Conservation (phyloP, 108 stramenopile species). For the Fragilaria radians region DNA sequence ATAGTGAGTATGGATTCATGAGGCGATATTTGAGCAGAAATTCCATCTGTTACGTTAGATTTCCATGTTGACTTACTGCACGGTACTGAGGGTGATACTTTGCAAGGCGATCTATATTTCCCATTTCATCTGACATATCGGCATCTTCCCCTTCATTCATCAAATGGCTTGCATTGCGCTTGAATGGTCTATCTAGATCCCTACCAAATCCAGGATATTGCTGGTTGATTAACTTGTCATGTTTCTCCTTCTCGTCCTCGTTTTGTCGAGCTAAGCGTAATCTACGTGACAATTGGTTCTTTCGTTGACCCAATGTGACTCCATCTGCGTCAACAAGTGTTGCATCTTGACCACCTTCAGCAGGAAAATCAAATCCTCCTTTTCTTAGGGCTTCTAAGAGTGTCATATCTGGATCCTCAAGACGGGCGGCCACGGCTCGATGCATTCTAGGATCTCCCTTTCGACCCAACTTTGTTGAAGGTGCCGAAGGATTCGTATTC, state of each 20-base stretch:
- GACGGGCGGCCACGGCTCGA: slow-evolving; percentile 63
- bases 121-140: slow-evolving; percentile 1
- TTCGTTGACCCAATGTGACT: slow-evolving; percentile 70
- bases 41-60: too few relatives aligned
- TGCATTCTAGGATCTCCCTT: slow-evolving; percentile 72
- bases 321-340: slow-evolving; percentile 48
- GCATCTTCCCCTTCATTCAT: not conserved
- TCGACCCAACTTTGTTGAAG: slow-evolving; percentile 52
- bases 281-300: slow-evolving; percentile 72
- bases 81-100: slow-evolving; percentile 36
- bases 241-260: too few relatives aligned
- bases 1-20: not conserved
- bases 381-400: slow-evolving; percentile 55
- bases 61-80: too few relatives aligned
- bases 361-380: slow-evolving; percentile 69
- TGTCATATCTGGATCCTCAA: slow-evolving; percentile 49
- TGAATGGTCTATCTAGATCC: not conserved
- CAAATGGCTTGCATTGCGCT: not conserved
- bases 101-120: slow-evolving; percentile 9
- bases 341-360: slow-evolving; percentile 28
- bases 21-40: slow-evolving; percentile 17
- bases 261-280: slow-evolving; percentile 38
- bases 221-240: not conserved
- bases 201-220: not conserved
- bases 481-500: too few relatives aligned